Conservation (phyloP, 495 filamentous ascomycete genomes). For the Recurvomyces mirabilis region DNA sequence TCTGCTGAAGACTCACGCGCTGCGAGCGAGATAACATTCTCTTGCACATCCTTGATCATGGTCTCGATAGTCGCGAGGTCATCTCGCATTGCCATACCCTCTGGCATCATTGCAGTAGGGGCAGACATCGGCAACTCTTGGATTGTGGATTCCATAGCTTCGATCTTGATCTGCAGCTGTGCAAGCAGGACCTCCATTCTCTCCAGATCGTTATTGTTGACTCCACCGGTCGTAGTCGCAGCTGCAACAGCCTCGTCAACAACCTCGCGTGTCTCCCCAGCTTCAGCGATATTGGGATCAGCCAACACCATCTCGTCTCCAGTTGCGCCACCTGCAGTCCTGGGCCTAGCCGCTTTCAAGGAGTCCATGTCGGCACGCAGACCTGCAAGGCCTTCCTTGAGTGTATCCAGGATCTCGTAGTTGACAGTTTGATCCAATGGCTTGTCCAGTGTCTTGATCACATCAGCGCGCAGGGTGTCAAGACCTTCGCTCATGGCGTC, state of each 20-base stretch:
- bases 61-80: constrained; percentile 51
- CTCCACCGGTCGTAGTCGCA: constrained; percentile 38
- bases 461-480: constrained; percentile 55
- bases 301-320: constrained; percentile 34
- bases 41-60: constrained; percentile 48
- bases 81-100: constrained; percentile 38
- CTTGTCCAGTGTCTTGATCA: constrained; percentile 69
- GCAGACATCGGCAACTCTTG: constrained; percentile 25
- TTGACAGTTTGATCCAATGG: constrained; percentile 67
- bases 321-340: constrained; percentile 15
- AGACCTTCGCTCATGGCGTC: constrained; percentile 78
- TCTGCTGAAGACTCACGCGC: constrained; percentile 33
- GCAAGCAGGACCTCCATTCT: constrained; percentile 71
- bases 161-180: constrained; percentile 71
- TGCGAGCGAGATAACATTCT: constrained; percentile 38
- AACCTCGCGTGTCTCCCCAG: constrained; percentile 6
- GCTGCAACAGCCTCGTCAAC: constrained; percentile 40
- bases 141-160: constrained; percentile 54
- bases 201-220: constrained; percentile 63
- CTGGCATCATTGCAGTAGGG: background rate
- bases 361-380: constrained; percentile 66
- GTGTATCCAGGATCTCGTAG: constrained; percentile 74
- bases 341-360: constrained; percentile 44
- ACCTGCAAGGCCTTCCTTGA: constrained; percentile 64
- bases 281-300: constrained; percentile 22